Conservation (phyloP, 352 stramenopile species). For the Phytophthora tubulina region DNA sequence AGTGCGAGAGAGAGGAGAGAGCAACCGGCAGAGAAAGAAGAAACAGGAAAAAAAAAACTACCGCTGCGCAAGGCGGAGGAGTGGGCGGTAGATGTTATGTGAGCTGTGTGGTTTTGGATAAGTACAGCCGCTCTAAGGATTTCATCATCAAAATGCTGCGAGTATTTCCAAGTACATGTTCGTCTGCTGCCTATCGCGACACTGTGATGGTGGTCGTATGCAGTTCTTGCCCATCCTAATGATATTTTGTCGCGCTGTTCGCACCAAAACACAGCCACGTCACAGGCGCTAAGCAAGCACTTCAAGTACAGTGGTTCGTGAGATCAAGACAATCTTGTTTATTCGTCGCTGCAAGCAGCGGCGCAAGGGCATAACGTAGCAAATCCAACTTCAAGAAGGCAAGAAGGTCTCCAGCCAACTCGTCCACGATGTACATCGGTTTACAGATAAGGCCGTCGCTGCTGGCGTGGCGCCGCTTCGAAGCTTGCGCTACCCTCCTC, state of each 20-base stretch:
- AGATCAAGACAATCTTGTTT: conserved; percentile 31
- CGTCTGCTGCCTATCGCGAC: not conserved
- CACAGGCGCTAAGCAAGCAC: not conserved
- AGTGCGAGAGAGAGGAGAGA: conserved; percentile 21
- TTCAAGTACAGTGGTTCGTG: conserved; percentile 1
- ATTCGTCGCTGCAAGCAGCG: conserved; percentile 25
- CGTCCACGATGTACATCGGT: conserved; percentile 28
- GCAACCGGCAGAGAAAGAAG: conserved; percentile 27
- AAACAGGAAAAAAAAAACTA: conserved; percentile 34
- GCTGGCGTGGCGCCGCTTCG: conserved; percentile 5
- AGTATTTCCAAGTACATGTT: conserved; percentile 9
- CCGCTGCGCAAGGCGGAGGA: conserved; percentile 23
- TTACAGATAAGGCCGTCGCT: conserved; percentile 21
- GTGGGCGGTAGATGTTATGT: conserved; percentile 44
- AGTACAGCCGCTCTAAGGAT: conserved; percentile 36
- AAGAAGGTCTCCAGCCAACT: conserved; percentile 25
- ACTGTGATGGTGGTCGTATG: too few species aligned
- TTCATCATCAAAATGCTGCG: conserved; percentile 27
- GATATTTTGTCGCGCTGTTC: conserved; percentile 7
- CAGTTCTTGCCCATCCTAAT: not conserved
- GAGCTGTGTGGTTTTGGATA: conserved; percentile 50
- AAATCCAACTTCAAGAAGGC: conserved; percentile 39
- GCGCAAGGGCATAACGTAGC: conserved; percentile 23
- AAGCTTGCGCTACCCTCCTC: conserved; percentile 11
- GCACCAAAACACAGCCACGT: not conserved